Evolutionary conservation across 2,329 filamentous ascomycete genomes (phyloP), one percentile per base, ranked within the genome.

Genomic region (Colletotrichum echinochloae): DNA sequence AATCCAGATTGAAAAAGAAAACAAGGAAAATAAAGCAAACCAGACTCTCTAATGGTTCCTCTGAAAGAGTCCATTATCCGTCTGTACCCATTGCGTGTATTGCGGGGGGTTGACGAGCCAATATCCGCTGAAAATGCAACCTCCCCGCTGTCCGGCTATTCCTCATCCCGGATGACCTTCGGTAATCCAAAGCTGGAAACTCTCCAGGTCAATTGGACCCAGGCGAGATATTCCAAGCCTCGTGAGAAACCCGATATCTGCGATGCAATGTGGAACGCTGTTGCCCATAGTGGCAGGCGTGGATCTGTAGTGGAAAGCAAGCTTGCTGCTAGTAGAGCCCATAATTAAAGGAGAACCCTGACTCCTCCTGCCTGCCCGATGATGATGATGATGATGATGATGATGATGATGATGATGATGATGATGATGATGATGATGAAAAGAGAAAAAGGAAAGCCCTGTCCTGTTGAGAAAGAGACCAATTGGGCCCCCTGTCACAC

Each of bases 241-340:
- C 30, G 30, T 65, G 20, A 39, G 11, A 57, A 66, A 51, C 57
- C 37, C 64, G 69, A 65, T 62, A 60, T 66, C 67, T 57, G 66
- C 33, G 48, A 66, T 48, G 67, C 66, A 57, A 44, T 70, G 60
- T 41, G 48, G 26, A 70, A 65, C 54, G 35, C 28, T n/a, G 55
- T 69, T 65, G 61, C 71, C 69, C 69, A 72, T 73, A 69, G 61
- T 72, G 64, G 71, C 69, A 70, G 60, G 56, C 37, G 55, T 39
- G 41, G 64, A 35, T 44, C 44, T 71, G 66, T 60, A 51, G 48
- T 68, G 57, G 52, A 41, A 66, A 52, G 41, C 33, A 72, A 60
- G 16, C 33, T 62, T 60, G 35, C 26, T 63, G 64, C 52, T 48
- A 26, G 39, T 18, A 30, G 26, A 64, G 48, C 70, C 55, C 60